A percentile compares a stretch with the other conserved stretches of the same genome.
phyloP scores from a whole-genome alignment of 805 yeast species.

The Yamadazyma paraphyllophila region DNA sequence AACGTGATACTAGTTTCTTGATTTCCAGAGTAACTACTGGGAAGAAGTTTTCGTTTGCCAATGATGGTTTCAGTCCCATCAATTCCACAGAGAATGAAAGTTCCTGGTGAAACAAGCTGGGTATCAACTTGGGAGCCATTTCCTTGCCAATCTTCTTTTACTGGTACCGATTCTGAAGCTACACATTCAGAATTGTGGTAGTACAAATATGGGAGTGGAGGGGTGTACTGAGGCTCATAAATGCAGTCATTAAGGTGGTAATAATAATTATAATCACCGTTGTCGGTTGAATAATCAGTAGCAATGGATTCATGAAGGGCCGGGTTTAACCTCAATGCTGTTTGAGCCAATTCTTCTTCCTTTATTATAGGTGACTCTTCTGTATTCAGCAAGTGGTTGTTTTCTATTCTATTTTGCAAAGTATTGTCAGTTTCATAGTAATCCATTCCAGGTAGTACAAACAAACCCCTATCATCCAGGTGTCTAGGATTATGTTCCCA shows the following conservation, averaged over 20 bases:
- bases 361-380: neutral
- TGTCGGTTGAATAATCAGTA: neutral
- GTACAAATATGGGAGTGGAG: neutral
- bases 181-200: neutral
- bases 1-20: neutral
- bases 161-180: too few relatives aligned
- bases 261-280: neutral
- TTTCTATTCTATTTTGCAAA: neutral
- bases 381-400: neutral
- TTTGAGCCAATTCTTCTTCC: neutral
- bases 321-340: neutral
- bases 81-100: conserved; percentile 1
- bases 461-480: neutral
- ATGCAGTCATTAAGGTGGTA: neutral
- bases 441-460: neutral
- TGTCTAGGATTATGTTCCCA: neutral
- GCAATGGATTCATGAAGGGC: neutral
- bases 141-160: neutral
- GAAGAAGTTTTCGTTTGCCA: neutral
- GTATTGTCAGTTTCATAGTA: neutral
- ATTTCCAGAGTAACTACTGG: neutral
- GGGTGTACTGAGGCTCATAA: neutral
- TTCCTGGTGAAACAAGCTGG: neutral
- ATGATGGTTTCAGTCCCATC: conserved; percentile 2
- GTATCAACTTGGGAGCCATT: neutral